phyloP scores from a whole-genome alignment of 2,329 filamentous ascomycete species.

The Fusarium veterinarium region DNA sequence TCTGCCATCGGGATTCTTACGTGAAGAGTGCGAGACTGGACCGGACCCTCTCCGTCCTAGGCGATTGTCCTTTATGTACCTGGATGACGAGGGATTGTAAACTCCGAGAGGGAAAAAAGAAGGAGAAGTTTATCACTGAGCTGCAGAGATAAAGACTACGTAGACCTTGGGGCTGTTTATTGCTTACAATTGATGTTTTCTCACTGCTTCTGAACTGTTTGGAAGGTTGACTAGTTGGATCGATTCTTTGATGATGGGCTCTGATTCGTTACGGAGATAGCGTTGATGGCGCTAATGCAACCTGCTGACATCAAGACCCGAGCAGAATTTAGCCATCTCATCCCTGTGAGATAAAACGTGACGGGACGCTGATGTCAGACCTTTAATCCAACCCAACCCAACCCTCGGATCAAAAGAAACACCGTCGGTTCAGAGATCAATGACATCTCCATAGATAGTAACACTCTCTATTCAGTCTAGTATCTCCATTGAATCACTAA shows the following conservation, averaged over 20 bases:
- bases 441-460: background rate
- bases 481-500: background rate
- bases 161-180: background rate
- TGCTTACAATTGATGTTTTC: slow-evolving; percentile 2
- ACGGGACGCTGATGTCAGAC: slow-evolving; percentile 30
- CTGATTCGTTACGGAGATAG: background rate
- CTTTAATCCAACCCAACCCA: slow-evolving; percentile 3
- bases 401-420: background rate
- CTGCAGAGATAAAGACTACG: background rate
- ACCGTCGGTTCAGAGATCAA: background rate
- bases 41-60: slow-evolving; percentile 1
- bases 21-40: slow-evolving; percentile 9
- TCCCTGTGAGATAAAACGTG: background rate
- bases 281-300: slow-evolving; percentile 38
- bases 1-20: slow-evolving; percentile 30
- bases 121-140: background rate
- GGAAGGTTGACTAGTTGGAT: background rate
- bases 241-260: background rate
- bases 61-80: background rate
- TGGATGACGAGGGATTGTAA: slow-evolving; percentile 2
- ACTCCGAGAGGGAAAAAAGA: background rate
- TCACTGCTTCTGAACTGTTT: background rate
- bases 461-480: background rate
- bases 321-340: background rate
- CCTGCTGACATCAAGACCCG: slow-evolving; percentile 33